Evolutionary conservation across 805 yeast species (phyloP).

Genomic region (Kluyveromyces aestuarii): DNA sequence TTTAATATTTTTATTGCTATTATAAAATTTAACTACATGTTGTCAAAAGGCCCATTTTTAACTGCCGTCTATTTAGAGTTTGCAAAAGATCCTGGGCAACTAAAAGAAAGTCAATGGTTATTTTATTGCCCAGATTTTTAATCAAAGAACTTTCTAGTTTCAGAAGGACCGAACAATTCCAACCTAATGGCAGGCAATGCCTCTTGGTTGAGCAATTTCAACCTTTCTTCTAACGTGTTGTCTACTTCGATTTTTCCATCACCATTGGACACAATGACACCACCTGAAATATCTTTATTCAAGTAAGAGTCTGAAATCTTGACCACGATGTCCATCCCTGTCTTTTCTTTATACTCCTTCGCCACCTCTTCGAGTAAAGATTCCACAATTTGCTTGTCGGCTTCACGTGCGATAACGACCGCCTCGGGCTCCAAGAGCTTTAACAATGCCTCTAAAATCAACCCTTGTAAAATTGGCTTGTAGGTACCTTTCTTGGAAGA

Average conservation of each 20-base stretch:
- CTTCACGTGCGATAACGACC: conserved; percentile 45
- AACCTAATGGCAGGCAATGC: conserved; percentile 89
- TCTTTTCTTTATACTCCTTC: conserved; percentile 50
- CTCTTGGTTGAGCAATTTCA: conserved; percentile 68
- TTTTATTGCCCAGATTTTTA: conserved; percentile 23
- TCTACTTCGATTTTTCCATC: conserved; percentile 79
- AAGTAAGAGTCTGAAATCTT: conserved; percentile 51
- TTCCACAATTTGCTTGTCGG: conserved; percentile 32
- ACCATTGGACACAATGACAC: conserved; percentile 62
- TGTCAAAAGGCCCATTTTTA: too few relatives aligned
- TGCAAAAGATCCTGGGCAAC: neutral
- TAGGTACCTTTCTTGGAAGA: conserved; percentile 50
- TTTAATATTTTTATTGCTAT: too few relatives aligned
- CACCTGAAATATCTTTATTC: conserved; percentile 61
- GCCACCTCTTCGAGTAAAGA: conserved; percentile 43
- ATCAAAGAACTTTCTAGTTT: conserved; percentile 85
- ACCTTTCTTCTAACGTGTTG: conserved; percentile 93
- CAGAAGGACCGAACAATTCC: conserved; percentile 79
- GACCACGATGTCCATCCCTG: conserved; percentile 49
- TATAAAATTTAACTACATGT: too few relatives aligned
- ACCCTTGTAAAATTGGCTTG: conserved; percentile 58
- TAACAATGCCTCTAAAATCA: conserved; percentile 69
- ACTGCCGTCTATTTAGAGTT: neutral
- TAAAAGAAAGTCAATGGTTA: neutral
- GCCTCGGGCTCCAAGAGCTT: conserved; percentile 67